These are phyloP conservation scores for Corymbia calophylla DNA, from an alignment of 441 rosid genomes.

Conservation along the genomic window DNA sequence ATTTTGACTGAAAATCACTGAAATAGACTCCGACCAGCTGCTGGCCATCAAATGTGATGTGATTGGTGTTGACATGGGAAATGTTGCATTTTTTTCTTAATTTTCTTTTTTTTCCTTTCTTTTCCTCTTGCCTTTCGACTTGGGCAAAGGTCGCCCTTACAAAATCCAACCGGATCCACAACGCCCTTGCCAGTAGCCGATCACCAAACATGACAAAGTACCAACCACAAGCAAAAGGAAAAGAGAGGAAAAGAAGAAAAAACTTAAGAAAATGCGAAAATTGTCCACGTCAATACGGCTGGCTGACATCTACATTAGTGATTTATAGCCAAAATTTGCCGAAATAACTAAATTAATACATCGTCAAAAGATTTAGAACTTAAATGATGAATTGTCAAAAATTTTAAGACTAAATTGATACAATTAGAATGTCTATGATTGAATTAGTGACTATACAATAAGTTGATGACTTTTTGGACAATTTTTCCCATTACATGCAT, in stretches of 20 bases:
- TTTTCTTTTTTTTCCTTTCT: not conserved
- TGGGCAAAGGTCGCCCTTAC: not conserved
- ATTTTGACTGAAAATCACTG: fast-evolving
- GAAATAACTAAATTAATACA: fast-evolving
- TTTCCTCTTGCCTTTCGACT: not conserved
- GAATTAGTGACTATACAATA: fast-evolving
- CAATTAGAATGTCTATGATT: fast-evolving
- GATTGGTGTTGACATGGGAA: fast-evolving
- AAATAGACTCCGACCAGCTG: fast-evolving
- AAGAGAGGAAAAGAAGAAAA: not conserved
- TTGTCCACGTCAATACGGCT: fast-evolving
- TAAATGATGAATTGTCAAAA: fast-evolving
- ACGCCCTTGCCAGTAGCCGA: not conserved
- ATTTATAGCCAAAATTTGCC: fast-evolving
- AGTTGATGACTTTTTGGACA: fast-evolving
- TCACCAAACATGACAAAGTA: not conserved
- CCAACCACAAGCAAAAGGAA: not conserved
- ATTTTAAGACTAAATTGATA: fast-evolving
- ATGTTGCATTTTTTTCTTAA: too few species aligned
- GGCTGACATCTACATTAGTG: fast-evolving
- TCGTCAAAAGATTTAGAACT: fast-evolving
- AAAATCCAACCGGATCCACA: not conserved
- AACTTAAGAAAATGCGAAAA: fast-evolving
- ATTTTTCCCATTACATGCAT: fast-evolving
- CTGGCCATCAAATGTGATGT: fast-evolving